Evolutionary conservation across 257 asterid species (phyloP), one percentile per base, ranked within the genome.

Genomic region (Asclepias syriaca): DNA sequence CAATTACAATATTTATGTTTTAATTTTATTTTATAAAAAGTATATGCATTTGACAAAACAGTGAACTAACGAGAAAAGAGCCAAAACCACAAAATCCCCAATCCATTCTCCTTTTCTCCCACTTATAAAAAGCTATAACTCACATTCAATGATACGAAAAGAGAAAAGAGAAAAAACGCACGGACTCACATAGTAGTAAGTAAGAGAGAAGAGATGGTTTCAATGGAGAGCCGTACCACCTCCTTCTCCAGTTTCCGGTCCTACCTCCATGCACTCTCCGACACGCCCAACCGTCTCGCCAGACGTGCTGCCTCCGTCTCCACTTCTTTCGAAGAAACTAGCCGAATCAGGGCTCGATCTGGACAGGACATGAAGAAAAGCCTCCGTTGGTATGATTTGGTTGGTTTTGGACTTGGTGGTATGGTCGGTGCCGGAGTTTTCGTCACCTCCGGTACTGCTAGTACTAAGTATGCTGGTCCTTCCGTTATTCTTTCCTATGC

Each of bases 351-450:
- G 6, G 82, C 84, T 32, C 83, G 86, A 29, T 89, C 98, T 8
- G 96, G 96, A 3, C 50, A 87, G n/a, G 81, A 72, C 66, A 82
- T 94, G 91, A 82, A 83, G 65, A 80, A 89, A 61, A 91, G 74
- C 69, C 93, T 94, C 73, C 85, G 84, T 4, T 91, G 97, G 97
- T 78, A 87, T 79, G 98, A 94, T 81, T 91, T 94, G 32, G 77
- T 91, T 72, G 86, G 96, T 0, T 76, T 94, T 60, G 97, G 98
- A 48, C 50, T 94, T 78, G 98, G 98, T 49, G 98, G 98, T 0
- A 94, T 94, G 98, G 96, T 94, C 81, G 98, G 98, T 0, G 98
- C 98, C 78, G 98, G 98, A 1, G 96, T 94, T 0, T 94, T 94
- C 56, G 93, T 94, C 81, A 89, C 98, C 81, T 80, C 93, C 60